Conservation (phyloP, 805 yeast genomes). For the Hanseniaspora singularis region DNA sequence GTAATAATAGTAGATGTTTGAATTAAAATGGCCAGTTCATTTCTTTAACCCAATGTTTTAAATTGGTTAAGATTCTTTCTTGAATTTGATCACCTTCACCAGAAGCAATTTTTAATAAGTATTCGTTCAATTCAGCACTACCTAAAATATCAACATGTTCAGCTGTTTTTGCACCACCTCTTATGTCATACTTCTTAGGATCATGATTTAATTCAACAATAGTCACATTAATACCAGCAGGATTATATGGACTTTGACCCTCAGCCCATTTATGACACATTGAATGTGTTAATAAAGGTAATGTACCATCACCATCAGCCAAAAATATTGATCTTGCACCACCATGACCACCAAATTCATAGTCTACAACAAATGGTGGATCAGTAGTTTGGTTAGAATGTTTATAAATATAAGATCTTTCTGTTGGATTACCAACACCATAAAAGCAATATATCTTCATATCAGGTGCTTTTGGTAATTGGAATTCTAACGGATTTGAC, state of each 20-base stretch:
- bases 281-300: conserved; percentile 71
- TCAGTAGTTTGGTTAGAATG: conserved; percentile 50
- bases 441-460: conserved; percentile 80
- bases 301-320: conserved; percentile 95
- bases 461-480: conserved; percentile 87
- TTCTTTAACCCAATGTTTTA: conserved; percentile 48
- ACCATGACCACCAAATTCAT: conserved; percentile 37
- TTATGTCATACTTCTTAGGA: conserved; percentile 83
- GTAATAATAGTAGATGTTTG: too few relatives aligned
- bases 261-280: conserved; percentile 88
- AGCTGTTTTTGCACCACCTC: conserved; percentile 96
- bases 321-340: conserved; percentile 45
- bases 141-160: conserved; percentile 97
- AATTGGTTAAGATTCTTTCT: conserved; percentile 45
- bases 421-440: conserved; percentile 96
- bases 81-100: conserved; percentile 64
- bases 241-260: conserved; percentile 55
- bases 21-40: conserved; percentile 36
- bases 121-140: conserved; percentile 80
- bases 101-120: conserved; percentile 66
- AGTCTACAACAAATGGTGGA: conserved; percentile 61
- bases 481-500: conserved; percentile 89
- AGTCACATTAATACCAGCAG: conserved; percentile 59
- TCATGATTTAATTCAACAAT: conserved; percentile 86
- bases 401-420: conserved; percentile 77